Conservation (phyloP, 1,284 basidiomycete genomes). For the Naganishia sp. region DNA sequence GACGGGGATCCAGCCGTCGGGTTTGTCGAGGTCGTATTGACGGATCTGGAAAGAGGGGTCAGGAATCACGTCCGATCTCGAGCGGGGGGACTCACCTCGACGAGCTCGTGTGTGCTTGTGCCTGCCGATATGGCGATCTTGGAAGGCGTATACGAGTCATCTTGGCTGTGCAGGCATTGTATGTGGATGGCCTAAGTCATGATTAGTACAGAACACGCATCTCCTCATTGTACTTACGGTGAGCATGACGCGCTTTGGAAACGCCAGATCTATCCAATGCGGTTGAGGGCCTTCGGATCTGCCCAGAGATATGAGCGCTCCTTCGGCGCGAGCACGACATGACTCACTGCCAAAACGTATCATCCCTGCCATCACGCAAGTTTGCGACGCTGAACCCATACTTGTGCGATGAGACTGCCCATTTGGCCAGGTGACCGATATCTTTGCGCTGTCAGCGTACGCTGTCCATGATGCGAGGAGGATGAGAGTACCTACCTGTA, state of each 20-base stretch:
- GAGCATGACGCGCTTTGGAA: constrained; percentile 84
- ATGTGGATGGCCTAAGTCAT: constrained; percentile 79
- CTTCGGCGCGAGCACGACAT: not conserved
- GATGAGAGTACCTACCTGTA: constrained; percentile 1
- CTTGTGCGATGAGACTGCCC: constrained; percentile 97
- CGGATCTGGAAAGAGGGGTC: constrained; percentile 58
- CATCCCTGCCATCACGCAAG: constrained; percentile 80
- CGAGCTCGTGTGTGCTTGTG: constrained; percentile 85
- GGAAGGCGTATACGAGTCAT: constrained; percentile 97
- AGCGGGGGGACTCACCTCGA: constrained; percentile 61
- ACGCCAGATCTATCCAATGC: constrained; percentile 92
- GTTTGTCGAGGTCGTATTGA: constrained; percentile 80
- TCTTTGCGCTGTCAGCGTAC: constrained; percentile 14
- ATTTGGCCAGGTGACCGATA: constrained; percentile 68
- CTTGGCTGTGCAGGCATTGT: constrained; percentile 78
- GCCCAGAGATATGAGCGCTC: constrained; percentile 32
- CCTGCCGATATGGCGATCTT: constrained; percentile 87
- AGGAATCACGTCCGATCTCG: no score
- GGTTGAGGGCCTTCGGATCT: constrained; percentile 98
- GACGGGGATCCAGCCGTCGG: constrained; percentile 93
- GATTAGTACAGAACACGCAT: not conserved
- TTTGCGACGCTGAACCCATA: constrained; percentile 95
- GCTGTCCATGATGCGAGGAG: not conserved
- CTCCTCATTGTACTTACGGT: constrained; percentile 61
- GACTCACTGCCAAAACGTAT: constrained; percentile 97